phyloP scores from a whole-genome alignment of 805 yeast genomes.

The Schwanniomyces pseudopolymorphus region DNA sequence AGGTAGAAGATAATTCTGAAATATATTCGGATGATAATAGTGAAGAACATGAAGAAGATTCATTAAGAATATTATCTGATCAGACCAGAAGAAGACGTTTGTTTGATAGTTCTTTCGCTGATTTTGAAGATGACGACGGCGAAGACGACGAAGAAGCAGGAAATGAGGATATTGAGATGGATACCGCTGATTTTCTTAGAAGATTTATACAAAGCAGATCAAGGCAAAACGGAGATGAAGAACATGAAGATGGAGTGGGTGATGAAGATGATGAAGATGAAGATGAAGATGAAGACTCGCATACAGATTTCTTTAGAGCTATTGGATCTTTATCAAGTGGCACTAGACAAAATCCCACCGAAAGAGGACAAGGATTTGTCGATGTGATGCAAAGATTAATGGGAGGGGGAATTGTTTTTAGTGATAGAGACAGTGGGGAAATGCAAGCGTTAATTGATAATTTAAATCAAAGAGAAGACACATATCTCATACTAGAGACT shows the following conservation, averaged over 20 bases:
- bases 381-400: slow-evolving; percentile 36
- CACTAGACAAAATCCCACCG: slow-evolving; percentile 12
- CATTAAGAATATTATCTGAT: slow-evolving; percentile 40
- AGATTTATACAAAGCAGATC: slow-evolving; percentile 16
- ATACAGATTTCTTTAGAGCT: slow-evolving; percentile 26
- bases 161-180: slow-evolving; percentile 12
- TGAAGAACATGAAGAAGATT: slow-evolving; percentile 14
- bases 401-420: slow-evolving; percentile 23
- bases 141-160: slow-evolving; percentile 15
- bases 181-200: slow-evolving; percentile 19
- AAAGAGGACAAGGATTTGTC: slow-evolving; percentile 18
- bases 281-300: slow-evolving; percentile 14
- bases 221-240: slow-evolving; percentile 9
- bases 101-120: slow-evolving; percentile 19
- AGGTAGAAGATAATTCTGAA: background rate
- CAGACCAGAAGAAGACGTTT: slow-evolving; percentile 24
- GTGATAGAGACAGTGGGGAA: slow-evolving; percentile 26
- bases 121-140: slow-evolving; percentile 17
- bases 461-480: slow-evolving; percentile 49
- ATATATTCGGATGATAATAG: background rate
- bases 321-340: slow-evolving; percentile 19
- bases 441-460: slow-evolving; percentile 36
- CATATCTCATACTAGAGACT: slow-evolving; percentile 61
- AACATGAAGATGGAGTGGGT: slow-evolving; percentile 8
- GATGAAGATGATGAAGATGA: slow-evolving; percentile 10